Evolutionary conservation across 1,284 basidiomycete species (phyloP), one percentile per base, ranked within the genome.

Genomic region (Megacollybia platyphylla): DNA sequence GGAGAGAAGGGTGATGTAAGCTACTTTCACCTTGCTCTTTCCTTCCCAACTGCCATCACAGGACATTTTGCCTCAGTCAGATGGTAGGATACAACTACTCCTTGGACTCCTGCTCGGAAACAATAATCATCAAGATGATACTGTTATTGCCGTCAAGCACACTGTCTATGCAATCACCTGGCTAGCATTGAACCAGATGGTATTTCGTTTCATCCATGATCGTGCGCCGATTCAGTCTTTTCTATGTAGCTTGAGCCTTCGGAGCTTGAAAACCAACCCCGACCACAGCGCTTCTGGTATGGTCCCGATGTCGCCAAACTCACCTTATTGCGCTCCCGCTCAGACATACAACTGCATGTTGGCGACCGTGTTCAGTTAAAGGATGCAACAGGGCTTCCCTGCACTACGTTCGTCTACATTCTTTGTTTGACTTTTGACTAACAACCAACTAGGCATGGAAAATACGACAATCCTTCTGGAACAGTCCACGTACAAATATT

Each of bases 161-260:
- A 82, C 78, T 8, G 79, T 87, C 28, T 70, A 91, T 44, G 87
- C 81, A 17, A 66, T 96, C 49, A 77, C 82, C 39, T 96, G 91
- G 91, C 70, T 93, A 9, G 91, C 88, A 10, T 67, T 93, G 46
- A 92, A 90, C 53, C 91, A 93, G 67, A 74, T 72, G 43, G 88
- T 88, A 54, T 48, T 76, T 59, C 24, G 31, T 36, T 42, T 42
- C 43, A 39, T 36, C 3, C 26, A 36, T 17, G 41, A 43, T 34
- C 7, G 17, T 36, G 18, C 39, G 46, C 7, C 46, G 40, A 20
- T 44, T 46, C 51, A 18, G 48, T 32, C 30, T 45, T 20, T 32
- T 26, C 15, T 42, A 43, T 36, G 4, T 51, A 90, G 85, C 67
- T 91, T 24, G 65, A 76, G 42, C 61, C 68, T 3, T 55, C 61